Percentiles rank a stretch among this genome's conserved stretches.
Conservation (phyloP, 2,329 filamentous ascomycete genomes). For the Trichophyton verrucosum region DNA sequence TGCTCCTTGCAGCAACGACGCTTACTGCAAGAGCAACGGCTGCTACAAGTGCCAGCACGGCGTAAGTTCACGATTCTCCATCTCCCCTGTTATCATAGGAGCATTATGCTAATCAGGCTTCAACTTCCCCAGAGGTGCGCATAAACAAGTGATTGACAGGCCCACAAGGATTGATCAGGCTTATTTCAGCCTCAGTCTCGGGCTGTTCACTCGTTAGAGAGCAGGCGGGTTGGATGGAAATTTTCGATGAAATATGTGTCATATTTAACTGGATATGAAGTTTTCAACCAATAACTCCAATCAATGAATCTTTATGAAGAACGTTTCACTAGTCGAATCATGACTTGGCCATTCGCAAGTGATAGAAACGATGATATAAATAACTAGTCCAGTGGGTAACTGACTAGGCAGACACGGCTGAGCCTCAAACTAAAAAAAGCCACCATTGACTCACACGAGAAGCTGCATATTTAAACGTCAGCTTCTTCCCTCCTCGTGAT, state of each 20-base stretch:
- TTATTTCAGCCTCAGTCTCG: no score
- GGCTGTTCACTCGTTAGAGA: no score
- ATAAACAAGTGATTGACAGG: background rate
- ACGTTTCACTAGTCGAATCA: background rate
- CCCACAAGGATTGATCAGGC: no score
- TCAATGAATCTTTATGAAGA: background rate
- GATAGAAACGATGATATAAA: background rate
- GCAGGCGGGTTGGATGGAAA: no score
- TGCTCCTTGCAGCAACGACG: constrained; percentile 1
- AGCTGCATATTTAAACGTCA: background rate
- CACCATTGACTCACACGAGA: background rate
- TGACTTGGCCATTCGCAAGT: no score
- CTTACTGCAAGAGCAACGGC: constrained; percentile 1
- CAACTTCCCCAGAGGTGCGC: background rate
- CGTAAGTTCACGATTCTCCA: background rate
- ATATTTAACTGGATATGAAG: background rate
- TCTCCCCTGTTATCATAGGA: background rate
- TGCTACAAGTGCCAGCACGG: background rate
- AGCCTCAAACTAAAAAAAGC: background rate
- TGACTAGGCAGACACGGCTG: background rate
- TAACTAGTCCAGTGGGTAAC: background rate
- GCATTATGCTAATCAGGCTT: background rate
- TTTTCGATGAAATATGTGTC: background rate
- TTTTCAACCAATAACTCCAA: background rate
- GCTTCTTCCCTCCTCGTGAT: background rate